Conservation (phyloP, 1,284 basidiomycete genomes). For the Ceratobasidium sp. region DNA sequence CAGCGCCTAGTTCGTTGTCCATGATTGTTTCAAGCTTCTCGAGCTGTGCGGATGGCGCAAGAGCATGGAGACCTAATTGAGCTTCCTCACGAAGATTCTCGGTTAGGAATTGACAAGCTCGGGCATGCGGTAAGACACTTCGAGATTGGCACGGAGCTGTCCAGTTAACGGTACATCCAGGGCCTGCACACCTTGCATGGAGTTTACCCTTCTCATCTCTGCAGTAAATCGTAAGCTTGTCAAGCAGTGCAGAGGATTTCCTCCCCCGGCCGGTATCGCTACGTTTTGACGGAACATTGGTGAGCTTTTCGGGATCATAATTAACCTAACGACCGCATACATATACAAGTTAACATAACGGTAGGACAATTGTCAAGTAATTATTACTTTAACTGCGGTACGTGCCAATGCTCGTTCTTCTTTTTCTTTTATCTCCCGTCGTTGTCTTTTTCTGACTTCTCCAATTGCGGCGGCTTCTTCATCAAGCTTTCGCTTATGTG, state of each 20-base stretch:
- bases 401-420: neutral
- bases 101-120: neutral
- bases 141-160: neutral
- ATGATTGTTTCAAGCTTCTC: neutral
- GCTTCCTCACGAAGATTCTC: neutral
- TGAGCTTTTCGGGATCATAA: neutral
- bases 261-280: neutral
- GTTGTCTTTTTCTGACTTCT: neutral
- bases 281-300: neutral
- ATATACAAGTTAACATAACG: too few species aligned
- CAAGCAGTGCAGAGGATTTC: conserved; percentile 10
- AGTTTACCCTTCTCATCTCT: neutral
- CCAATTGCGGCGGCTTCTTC: conserved; percentile 2
- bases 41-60: neutral
- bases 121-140: neutral
- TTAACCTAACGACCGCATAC: neutral
- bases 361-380: too few species aligned
- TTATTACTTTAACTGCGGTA: neutral
- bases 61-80: neutral
- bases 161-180: neutral
- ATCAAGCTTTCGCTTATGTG: neutral
- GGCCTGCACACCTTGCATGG: neutral
- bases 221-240: neutral
- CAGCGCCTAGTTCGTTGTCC: neutral
- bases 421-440: neutral